Conservation (phyloP, 2,329 filamentous ascomycete genomes). For the Dactylellina cionopaga region DNA sequence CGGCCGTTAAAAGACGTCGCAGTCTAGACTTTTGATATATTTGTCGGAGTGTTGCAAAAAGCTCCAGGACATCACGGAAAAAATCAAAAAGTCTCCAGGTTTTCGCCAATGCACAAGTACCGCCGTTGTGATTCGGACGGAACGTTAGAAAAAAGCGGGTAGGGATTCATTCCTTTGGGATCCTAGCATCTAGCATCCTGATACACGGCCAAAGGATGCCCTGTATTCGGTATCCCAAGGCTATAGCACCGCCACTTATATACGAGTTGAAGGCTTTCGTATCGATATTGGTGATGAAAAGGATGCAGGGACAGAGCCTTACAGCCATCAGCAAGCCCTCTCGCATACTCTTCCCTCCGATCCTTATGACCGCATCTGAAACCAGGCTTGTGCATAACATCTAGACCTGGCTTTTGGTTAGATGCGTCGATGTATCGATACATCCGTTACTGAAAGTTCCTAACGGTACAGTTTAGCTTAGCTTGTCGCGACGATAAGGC, state of each 20-base stretch:
- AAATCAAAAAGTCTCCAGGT: neutral
- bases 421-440: constrained; percentile 48
- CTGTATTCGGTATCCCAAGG: neutral
- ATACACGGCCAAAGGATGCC: neutral
- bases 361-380: constrained; percentile 21
- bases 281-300: neutral
- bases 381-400: constrained; percentile 22
- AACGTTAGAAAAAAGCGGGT: constrained; percentile 29
- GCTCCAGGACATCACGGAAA: constrained; percentile 22
- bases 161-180: neutral
- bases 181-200: constrained; percentile 4
- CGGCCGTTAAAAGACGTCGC: constrained; percentile 35
- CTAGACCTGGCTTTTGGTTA: constrained; percentile 4
- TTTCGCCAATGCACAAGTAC: constrained; percentile 21
- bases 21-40: constrained; percentile 34
- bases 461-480: neutral
- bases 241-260: constrained; percentile 32
- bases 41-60: constrained; percentile 3
- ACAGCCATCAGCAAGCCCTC: neutral
- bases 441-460: neutral
- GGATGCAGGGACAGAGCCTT: constrained; percentile 3
- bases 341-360: constrained; percentile 15
- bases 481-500: neutral
- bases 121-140: constrained; percentile 37
- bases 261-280: neutral